Evolutionary conservation across 106 monocot genomes (phyloP).

Genomic region (Dendrobium chrysotoxum): DNA sequence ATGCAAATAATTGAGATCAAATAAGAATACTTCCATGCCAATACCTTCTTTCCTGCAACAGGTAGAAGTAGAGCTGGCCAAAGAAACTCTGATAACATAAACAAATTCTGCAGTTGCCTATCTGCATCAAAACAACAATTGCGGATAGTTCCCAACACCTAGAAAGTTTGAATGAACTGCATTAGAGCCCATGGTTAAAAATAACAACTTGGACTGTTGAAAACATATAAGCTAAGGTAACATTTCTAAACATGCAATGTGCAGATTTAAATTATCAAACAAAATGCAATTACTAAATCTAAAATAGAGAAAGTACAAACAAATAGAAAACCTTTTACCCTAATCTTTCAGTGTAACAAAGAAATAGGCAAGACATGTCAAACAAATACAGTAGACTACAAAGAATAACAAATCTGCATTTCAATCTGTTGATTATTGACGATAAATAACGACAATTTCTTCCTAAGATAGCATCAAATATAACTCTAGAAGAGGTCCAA

Average conservation of each 20-base stretch:
- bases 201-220: background rate
- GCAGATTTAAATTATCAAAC: background rate
- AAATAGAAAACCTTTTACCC: background rate
- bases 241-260: background rate
- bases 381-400: background rate
- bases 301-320: background rate
- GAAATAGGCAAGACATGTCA: background rate
- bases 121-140: constrained; percentile 99
- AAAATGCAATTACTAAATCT: background rate
- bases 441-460: background rate
- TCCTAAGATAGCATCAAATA: background rate
- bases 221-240: background rate
- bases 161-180: constrained; percentile 1
- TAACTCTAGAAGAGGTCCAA: too few relatives aligned
- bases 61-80: constrained; percentile 94
- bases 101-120: constrained; percentile 71
- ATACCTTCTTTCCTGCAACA: constrained; percentile 93
- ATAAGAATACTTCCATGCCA: background rate
- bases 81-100: constrained; percentile 84
- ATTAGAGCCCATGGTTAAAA: background rate
- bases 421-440: background rate
- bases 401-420: background rate
- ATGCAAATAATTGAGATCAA: background rate
- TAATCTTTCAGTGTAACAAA: background rate
- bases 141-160: constrained; percentile 78